Conservation (phyloP, 2,329 filamentous ascomycete genomes). For the Laburnicola sp. region DNA sequence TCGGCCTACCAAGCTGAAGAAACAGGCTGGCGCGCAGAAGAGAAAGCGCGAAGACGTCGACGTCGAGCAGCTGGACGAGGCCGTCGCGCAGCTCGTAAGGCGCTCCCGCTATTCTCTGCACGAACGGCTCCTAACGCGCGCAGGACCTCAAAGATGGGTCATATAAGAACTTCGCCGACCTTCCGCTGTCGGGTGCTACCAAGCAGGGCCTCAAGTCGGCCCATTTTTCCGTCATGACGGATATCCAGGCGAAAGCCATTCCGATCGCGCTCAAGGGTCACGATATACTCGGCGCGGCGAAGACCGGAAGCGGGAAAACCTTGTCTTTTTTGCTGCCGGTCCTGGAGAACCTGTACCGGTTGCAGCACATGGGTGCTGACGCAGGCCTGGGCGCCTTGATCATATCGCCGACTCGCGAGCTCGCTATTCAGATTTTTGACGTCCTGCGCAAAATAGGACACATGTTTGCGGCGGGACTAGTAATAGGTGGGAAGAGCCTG, state of each 20-base stretch:
- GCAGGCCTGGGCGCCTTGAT: slow-evolving; percentile 85
- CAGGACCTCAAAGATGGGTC: slow-evolving; percentile 64
- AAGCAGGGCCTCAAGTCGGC: slow-evolving; percentile 76
- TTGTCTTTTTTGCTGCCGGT: slow-evolving; percentile 90
- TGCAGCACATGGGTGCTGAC: slow-evolving; percentile 87
- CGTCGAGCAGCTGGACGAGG: slow-evolving; percentile 50
- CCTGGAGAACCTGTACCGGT: slow-evolving; percentile 86
- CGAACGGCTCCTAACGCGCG: slow-evolving; percentile 14
- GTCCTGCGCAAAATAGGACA: slow-evolving; percentile 92
- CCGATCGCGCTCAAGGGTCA: slow-evolving; percentile 80
- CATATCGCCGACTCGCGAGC: slow-evolving; percentile 89
- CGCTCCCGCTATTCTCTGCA: not conserved
- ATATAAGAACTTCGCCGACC: slow-evolving; percentile 73
- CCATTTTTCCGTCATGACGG: slow-evolving; percentile 87
- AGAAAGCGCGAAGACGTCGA: slow-evolving; percentile 59
- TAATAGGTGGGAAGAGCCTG: slow-evolving; percentile 91
- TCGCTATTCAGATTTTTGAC: slow-evolving; percentile 96
- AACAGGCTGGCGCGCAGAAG: slow-evolving; percentile 55
- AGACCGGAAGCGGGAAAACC: slow-evolving; percentile 94
- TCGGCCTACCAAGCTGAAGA: slow-evolving; percentile 60
- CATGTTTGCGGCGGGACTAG: slow-evolving; percentile 84
- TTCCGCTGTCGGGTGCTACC: slow-evolving; percentile 84
- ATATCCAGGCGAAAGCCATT: slow-evolving; percentile 89
- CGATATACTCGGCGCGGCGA: slow-evolving; percentile 91
- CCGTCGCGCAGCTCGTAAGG: slow-evolving; percentile 49